Evolutionary conservation across 2,329 filamentous ascomycete genomes (phyloP).

Genomic region (Aspergillus sp.): DNA sequence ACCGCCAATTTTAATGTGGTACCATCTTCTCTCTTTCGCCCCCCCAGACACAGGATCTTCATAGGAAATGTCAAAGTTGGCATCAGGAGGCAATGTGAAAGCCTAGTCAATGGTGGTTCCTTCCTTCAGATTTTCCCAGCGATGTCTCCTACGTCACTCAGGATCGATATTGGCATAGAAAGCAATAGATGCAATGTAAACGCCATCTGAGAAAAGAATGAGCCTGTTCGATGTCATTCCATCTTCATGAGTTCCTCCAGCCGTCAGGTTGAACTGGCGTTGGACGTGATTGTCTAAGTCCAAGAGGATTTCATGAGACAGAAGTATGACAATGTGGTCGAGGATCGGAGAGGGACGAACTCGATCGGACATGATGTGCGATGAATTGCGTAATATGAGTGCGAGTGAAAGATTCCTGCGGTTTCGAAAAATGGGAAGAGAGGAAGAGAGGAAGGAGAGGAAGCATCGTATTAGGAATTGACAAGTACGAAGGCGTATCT

Average conservation of each 20-base stretch:
- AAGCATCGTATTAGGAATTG: no score
- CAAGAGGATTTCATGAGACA: conserved; percentile 7
- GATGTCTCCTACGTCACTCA: conserved; percentile 9
- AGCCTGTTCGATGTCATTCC: conserved; percentile 14
- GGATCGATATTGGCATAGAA: conserved; percentile 13
- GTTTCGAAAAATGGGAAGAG: no score
- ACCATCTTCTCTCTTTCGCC: not conserved
- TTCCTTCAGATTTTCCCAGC: conserved; percentile 13
- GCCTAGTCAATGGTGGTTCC: conserved; percentile 14
- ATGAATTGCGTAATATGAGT: no score
- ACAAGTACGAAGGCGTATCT: no score
- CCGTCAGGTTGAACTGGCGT: conserved; percentile 8
- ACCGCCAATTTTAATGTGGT: not conserved
- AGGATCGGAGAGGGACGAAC: not conserved
- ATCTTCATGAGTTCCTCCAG: conserved; percentile 12
- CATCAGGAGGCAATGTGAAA: conserved; percentile 10
- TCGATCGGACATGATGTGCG: no score
- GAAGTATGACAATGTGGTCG: conserved; percentile 1
- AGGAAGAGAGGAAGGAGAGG: no score
- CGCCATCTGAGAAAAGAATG: conserved; percentile 11
- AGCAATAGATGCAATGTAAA: conserved; percentile 13
- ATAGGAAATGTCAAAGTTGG: not conserved
- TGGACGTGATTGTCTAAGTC: conserved; percentile 4
- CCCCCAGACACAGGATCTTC: not conserved
- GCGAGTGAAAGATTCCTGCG: no score